Conservation (phyloP, 2,329 filamentous ascomycete genomes). For the Cercospora sp. region DNA sequence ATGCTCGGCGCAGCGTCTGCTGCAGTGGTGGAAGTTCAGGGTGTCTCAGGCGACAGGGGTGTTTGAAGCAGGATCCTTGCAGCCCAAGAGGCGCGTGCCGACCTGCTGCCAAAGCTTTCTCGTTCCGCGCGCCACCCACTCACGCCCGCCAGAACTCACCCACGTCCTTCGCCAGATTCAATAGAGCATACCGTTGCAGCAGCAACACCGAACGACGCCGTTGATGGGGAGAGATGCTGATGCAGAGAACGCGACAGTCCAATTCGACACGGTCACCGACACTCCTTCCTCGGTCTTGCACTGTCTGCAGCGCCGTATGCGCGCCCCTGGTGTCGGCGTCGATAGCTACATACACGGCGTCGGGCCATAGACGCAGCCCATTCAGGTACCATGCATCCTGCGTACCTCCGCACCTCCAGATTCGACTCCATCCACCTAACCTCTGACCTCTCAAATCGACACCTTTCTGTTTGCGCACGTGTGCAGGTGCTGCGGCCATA, state of each 20-base stretch:
- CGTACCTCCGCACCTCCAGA: neutral
- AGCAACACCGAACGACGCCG: neutral
- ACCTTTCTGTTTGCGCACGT: neutral
- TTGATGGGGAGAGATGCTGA: neutral
- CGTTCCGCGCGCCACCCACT: neutral
- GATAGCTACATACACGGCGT: conserved; percentile 3
- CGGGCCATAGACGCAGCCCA: neutral
- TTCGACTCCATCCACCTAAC: neutral
- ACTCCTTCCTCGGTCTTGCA: neutral
- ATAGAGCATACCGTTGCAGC: neutral
- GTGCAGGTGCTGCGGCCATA: neutral
- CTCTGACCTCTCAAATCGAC: neutral
- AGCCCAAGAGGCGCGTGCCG: neutral
- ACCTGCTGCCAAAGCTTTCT: neutral
- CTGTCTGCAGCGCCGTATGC: neutral
- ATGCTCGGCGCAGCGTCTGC: neutral
- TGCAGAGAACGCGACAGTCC: neutral
- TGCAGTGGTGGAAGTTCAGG: neutral
- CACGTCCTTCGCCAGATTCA: neutral
- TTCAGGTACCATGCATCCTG: neutral
- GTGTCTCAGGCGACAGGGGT: neutral
- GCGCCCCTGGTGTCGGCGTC: conserved; percentile 5
- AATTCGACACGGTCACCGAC: neutral
- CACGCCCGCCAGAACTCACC: neutral
- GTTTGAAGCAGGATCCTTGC: neutral